Base-by-base conservation (phyloP, 2,329 filamentous ascomycete genomes). In the Trichoderma atroviride region DNA sequence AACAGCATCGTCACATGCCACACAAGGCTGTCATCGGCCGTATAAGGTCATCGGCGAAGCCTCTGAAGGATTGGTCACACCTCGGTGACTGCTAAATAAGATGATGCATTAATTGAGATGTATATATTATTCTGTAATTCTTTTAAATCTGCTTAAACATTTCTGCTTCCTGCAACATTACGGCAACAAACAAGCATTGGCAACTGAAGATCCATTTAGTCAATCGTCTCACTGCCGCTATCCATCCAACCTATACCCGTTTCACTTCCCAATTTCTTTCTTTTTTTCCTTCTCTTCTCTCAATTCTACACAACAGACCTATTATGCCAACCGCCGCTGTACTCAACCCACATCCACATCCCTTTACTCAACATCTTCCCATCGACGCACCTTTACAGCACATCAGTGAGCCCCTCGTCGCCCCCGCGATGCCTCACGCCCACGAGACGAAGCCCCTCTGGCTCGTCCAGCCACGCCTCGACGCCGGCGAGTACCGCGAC, bases 401-500 rank as follows among this genome's bases (percentile, higher is more conserved):
- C 5, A 35, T 35, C 11, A 35, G 37, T 50, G 5, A 58, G 7
- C 24, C 47, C n/a, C 63, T 7, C 53, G n/a, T 7, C 53, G n/a
- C 56, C 31, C 53, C 16, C 52, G 24, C 29, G 22, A 70, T 70
- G 69, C 69, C 65, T 16, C 69, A 69, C 58, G 69, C 67, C 55
- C 69, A 60, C 70, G 70, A 74, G 24, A 72, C 67, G 14, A 75
- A 76, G 69, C 74, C 74, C 3, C 75, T 76, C 27, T 77, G 75
- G 75, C 75, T 77, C 55, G 68, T 77, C 65, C 72, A 72, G 53
- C 75, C 75, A 7, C 73, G 75, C 6, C 74, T 76, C 43, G 75
- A 76, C 66, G 75, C 75, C 2, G 63, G 58, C 55, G 71, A 73
- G n/a, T 76, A 77, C 50, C 73, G 75, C 69, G 75, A 76, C 70